A percentile compares a stretch with the other conserved stretches of the same genome.
Evolutionary conservation across 768 basidiomycete species (phyloP).

Genomic region (Kwoniella dendrophila): DNA sequence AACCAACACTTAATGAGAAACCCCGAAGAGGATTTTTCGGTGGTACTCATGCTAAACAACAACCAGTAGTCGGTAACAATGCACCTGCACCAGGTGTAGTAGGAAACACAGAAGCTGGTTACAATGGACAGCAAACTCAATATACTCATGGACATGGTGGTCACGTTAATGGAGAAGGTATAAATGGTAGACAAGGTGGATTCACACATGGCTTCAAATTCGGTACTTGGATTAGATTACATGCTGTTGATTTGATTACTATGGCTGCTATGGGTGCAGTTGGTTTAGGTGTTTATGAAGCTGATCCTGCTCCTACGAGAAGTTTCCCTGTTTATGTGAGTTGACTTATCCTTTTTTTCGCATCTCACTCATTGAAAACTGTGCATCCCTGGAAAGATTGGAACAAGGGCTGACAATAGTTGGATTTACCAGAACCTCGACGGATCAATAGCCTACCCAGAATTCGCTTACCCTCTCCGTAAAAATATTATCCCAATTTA

Average conservation of each 20-base stretch:
- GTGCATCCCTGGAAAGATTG: background rate
- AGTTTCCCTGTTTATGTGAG: conserved; percentile 48
- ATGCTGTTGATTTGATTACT: conserved; percentile 63
- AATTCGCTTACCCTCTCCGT: conserved; percentile 55
- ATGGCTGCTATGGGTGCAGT: conserved; percentile 63
- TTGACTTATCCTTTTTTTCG: background rate
- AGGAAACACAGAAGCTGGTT: conserved; percentile 1
- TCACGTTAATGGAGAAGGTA: background rate
- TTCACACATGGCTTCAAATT: conserved; percentile 32
- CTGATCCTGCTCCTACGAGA: conserved; percentile 55
- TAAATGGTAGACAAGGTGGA: conserved; percentile 4
- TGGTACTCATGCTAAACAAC: no score
- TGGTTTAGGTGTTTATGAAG: conserved; percentile 63
- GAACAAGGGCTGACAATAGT: background rate
- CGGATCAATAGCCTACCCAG: conserved; percentile 62
- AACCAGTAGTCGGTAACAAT: conserved; percentile 3
- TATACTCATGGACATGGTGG: no score
- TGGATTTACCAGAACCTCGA: conserved; percentile 15
- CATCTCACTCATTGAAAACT: background rate
- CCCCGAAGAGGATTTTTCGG: conserved; percentile 19
- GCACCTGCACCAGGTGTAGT: background rate
- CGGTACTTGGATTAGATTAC: conserved; percentile 55
- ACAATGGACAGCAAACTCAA: background rate
- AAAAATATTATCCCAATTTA: conserved; percentile 65
- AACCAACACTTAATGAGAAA: conserved; percentile 13